Evolutionary conservation across 768 basidiomycete genomes (phyloP), one percentile per base, ranked within the genome.

Genomic region (Lentinula lateritia): DNA sequence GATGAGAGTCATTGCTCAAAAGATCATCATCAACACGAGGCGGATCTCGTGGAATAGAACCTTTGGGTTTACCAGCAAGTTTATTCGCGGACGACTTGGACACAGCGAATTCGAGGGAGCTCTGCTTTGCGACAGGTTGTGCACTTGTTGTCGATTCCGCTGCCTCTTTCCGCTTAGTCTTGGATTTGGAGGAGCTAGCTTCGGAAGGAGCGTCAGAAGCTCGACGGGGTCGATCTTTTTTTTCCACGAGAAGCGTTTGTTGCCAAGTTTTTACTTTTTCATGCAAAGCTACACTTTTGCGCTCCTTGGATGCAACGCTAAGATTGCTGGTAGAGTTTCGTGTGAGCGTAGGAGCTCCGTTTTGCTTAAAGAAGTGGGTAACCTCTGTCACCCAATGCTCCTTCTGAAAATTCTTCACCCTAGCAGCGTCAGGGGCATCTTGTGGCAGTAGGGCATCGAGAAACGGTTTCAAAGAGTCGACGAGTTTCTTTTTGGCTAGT

Each of bases 201-300:
- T 16, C 18, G 16, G 43, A 18, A 45, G 43, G 43, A 45, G 43
- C 43, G 18, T 12, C 43, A 8, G 43, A 45, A 45, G 43, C 16
- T 16, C 16, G 43, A 18, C 7, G 43, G 18, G 15, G 43, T n/a
- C 18, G 43, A 45, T 45, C 43, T 18, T n/a, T 45, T n/a, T 1
- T 28, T 28, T 28, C 28, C 28, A 32, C 13, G 2, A 20, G 8
- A 13, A 54, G 16, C 7, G 35, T 39, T 18, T 43, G 41, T 32
- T 58, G 56, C 58, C 58, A 59, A 13, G n/a, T 59, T n/a, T 34
- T 16, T 8, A 59, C 58, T 23, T 38, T 46, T 38, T 59, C 58
- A n/a, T 23, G 16, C 6, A 59, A 23, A 15, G 46, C 45, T 5
- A 4, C 6, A 9, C 10, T 35, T 36, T 56, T 50, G 18, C 16